These are phyloP conservation scores for Malus fusca DNA, from an alignment of 306 rosid genomes.

Conservation along the genomic window DNA sequence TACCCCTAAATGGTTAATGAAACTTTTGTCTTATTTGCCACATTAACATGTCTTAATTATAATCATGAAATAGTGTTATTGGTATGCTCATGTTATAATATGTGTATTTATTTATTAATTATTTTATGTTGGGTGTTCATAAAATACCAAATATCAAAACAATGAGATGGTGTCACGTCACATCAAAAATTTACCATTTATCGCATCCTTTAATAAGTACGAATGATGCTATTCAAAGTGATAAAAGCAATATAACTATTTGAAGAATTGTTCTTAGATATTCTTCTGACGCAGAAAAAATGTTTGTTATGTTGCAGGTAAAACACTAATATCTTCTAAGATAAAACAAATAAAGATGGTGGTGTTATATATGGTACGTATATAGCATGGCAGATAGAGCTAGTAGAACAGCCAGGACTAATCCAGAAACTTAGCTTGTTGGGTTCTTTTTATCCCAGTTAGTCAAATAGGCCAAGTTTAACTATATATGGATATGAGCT, in stretches of 20 bases:
- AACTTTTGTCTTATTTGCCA: neutral
- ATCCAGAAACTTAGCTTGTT: slow-evolving; percentile 3
- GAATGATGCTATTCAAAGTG: neutral
- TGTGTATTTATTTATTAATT: too few relatives aligned
- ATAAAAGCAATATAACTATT: neutral
- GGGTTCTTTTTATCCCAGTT: slow-evolving; percentile 25
- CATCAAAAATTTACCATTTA: neutral
- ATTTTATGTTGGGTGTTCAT: too few relatives aligned
- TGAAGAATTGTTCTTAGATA: neutral
- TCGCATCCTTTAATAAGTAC: neutral
- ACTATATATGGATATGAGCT: neutral
- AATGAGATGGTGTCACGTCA: neutral
- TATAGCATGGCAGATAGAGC: neutral
- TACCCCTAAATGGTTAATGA: neutral
- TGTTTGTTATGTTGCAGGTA: neutral
- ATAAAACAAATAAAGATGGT: neutral
- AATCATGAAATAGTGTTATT: neutral
- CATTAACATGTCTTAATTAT: neutral
- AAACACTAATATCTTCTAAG: neutral
- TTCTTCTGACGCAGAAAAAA: neutral
- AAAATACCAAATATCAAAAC: neutral
- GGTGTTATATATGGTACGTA: neutral
- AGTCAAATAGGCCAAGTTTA: neutral
- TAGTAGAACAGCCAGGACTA: neutral
- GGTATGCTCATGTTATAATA: neutral